These are phyloP conservation scores for Apiospora marii DNA, from an alignment of 2,329 filamentous ascomycete species.

Conservation along the genomic window DNA sequence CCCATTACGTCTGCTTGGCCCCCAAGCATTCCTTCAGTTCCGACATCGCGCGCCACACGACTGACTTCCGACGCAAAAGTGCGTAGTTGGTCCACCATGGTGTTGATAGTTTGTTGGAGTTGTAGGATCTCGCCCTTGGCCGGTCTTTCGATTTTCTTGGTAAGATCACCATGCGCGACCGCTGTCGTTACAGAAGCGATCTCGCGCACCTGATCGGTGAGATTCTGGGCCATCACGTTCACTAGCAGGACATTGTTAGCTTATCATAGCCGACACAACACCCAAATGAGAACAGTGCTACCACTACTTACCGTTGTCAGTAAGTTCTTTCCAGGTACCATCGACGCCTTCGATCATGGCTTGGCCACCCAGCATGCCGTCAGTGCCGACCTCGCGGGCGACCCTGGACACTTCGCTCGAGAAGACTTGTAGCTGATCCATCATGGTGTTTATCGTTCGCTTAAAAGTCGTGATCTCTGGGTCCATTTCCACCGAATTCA, in stretches of 20 bases:
- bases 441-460: slow-evolving; percentile 98
- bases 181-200: slow-evolving; percentile 86
- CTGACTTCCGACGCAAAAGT: slow-evolving; percentile 87
- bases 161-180: slow-evolving; percentile 82
- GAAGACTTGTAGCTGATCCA: slow-evolving; percentile 96
- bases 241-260: slow-evolving; percentile 54
- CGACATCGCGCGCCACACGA: slow-evolving; percentile 82
- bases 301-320: slow-evolving; percentile 71
- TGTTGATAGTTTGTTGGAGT: slow-evolving; percentile 86
- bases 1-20: slow-evolving; percentile 85
- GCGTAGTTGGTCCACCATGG: slow-evolving; percentile 86
- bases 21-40: slow-evolving; percentile 82
- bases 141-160: slow-evolving; percentile 83
- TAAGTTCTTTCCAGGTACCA: slow-evolving; percentile 97
- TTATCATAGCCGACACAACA: slow-evolving; percentile 27
- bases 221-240: slow-evolving; percentile 84
- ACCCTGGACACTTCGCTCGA: slow-evolving; percentile 95
- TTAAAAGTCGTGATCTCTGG: slow-evolving; percentile 98
- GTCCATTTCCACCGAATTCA: slow-evolving; percentile 96
- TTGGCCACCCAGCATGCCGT: slow-evolving; percentile 92
- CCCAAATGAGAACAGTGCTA: slow-evolving; percentile 8
- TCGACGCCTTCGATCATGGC: slow-evolving; percentile 93
- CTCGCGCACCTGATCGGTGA: slow-evolving; percentile 85
- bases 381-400: slow-evolving; percentile 93
- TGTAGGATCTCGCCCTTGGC: slow-evolving; percentile 84